These are phyloP conservation scores for Chytriomyces sp. DNA, from an alignment of 192 early-diverging fungal species.

Conservation along the genomic window DNA sequence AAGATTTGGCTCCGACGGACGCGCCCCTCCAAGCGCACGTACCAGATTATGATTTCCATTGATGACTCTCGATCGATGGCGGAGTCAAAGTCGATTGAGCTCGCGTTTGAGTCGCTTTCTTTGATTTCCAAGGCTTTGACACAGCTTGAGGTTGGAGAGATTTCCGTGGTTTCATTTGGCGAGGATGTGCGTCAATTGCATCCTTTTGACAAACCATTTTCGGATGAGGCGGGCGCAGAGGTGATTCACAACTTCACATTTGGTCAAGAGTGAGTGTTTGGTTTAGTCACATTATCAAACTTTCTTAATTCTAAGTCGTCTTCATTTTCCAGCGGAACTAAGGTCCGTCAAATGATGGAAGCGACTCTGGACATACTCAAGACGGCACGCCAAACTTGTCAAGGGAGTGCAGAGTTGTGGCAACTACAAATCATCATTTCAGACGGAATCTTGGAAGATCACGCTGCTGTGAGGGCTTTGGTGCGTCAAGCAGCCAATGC, in stretches of 20 bases:
- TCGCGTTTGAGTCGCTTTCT: conserved; percentile 93
- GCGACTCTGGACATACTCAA: conserved; percentile 79
- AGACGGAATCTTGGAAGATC: conserved; percentile 96
- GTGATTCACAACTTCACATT: conserved; percentile 92
- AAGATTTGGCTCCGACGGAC: conserved; percentile 99
- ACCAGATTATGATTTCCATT: conserved; percentile 97
- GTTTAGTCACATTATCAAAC: background rate
- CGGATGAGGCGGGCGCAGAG: conserved; percentile 84
- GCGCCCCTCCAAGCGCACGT: conserved; percentile 93
- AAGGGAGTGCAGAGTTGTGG: conserved; percentile 77
- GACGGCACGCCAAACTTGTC: conserved; percentile 59
- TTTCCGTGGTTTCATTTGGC: conserved; percentile 90
- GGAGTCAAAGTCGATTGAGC: conserved; percentile 79
- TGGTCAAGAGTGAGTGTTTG: conserved; percentile 62
- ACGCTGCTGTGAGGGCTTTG: conserved; percentile 76
- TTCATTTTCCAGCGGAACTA: conserved; percentile 57
- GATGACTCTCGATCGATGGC: conserved; percentile 99
- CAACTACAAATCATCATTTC: conserved; percentile 95
- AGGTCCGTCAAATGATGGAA: conserved; percentile 86
- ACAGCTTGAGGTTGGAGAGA: conserved; percentile 93
- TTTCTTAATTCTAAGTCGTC: conserved; percentile 5
- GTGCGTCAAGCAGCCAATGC: conserved; percentile 83
- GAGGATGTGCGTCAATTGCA: conserved; percentile 84
- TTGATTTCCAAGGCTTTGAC: conserved; percentile 89
- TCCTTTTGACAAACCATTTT: conserved; percentile 92